Evolutionary conservation across 1,284 basidiomycete genomes (phyloP).

Genomic region (Malassezia restricta): DNA sequence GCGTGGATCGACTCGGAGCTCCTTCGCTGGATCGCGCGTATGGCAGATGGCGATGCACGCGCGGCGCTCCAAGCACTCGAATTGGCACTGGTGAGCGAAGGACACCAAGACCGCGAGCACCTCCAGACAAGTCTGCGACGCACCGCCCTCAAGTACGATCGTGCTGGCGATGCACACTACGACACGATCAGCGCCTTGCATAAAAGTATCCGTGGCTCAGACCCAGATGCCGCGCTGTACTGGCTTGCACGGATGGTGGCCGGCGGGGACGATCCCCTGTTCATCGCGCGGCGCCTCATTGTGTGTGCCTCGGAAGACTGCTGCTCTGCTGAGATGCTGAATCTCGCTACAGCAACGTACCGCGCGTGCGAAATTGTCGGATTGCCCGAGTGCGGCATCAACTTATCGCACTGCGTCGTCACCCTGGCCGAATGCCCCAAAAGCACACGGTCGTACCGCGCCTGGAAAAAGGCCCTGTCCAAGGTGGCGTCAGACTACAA

Average conservation of each 20-base stretch:
- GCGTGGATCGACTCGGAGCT: constrained; percentile 41
- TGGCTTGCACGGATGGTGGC: constrained; percentile 52
- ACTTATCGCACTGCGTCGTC: constrained; percentile 64
- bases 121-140: constrained; percentile 27
- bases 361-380: constrained; percentile 55
- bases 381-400: constrained; percentile 54
- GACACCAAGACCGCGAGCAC: background rate
- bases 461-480: constrained; percentile 34
- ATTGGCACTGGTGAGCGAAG: constrained; percentile 29
- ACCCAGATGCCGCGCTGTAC: constrained; percentile 71
- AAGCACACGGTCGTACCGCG: constrained; percentile 54
- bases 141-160: constrained; percentile 36
- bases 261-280: constrained; percentile 75
- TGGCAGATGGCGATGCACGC: constrained; percentile 38
- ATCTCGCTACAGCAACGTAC: constrained; percentile 36
- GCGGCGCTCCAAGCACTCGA: constrained; percentile 33
- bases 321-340: constrained; percentile 57
- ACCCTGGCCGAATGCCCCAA: constrained; percentile 74
- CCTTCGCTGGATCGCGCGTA: constrained; percentile 33
- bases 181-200: constrained; percentile 78
- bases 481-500: constrained; percentile 27
- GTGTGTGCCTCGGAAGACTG: constrained; percentile 77
- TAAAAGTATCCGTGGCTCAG: constrained; percentile 68
- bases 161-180: constrained; percentile 51
- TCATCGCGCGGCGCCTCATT: constrained; percentile 66